Base-by-base conservation (phyloP, 352 stramenopile genomes). In the Phytophthora idaei region DNA sequence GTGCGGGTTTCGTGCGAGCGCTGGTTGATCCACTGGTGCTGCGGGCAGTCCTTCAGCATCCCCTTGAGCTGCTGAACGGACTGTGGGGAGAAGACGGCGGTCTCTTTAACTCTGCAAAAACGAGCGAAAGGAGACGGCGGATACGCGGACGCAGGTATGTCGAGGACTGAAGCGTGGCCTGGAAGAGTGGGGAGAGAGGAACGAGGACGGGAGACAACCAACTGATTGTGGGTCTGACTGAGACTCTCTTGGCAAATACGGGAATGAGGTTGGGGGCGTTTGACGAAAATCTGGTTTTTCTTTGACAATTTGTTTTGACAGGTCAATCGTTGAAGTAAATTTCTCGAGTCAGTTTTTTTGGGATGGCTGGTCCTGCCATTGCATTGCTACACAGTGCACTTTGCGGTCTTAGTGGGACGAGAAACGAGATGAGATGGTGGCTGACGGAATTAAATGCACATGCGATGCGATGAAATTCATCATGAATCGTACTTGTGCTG, bases 11-110 rank as follows among this genome's bases (percentile, higher is more conserved):
- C 88, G 85, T 93, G 85, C 70, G 85, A 91, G 79, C 88, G 88
- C 70, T 92, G 85, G 74, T 77, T 90, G 72, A 96, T 93, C 85
- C 85, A 96, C 86, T 96, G 88, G 73, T 96, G 88, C 82, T 96
- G 88, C 61, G 88, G 88, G 61, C 88, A 96, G 76, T 94, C 79
- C 81, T 94, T 94, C 50, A 96, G 88, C 88, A 96, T 95, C 50
- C 65, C 66, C 58, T 66, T 47, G 67, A 54, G 58, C 46, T 69
- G 67, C 60, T 61, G 54, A 66, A 62, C 48, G 62, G 53, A 73
- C 42, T 17, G 39, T 41, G 14, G 39, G 11, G 29, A 11, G 29
- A 46, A 39, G 55, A 47, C 42, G 28, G 11, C 45, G 46, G 25
- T 49, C 45, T 73, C 58, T 57, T 37, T 53, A 47, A 45, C 48